phyloP scores from a whole-genome alignment of 306 rosid genomes.

The Dalbergia cochinchinensis region DNA sequence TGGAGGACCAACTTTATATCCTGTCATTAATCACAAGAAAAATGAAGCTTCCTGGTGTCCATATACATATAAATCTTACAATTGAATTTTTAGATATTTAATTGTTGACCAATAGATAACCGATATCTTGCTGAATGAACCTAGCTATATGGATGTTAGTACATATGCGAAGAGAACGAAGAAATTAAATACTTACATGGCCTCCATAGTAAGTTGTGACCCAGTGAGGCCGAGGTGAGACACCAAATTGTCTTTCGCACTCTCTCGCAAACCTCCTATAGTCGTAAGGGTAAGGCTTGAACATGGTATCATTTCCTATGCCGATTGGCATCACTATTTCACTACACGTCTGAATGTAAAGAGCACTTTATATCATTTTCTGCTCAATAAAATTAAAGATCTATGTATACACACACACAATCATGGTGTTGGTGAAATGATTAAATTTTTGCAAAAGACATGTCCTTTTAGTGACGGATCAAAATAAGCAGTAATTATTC shows the following conservation, averaged over 20 bases:
- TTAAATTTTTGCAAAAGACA: too few species aligned
- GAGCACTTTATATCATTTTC: not conserved
- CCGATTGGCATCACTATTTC: conserved; percentile 51
- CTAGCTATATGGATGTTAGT: not conserved
- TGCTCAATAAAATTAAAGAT: too few species aligned
- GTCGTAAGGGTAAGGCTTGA: conserved; percentile 46
- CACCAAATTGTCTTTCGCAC: conserved; percentile 56
- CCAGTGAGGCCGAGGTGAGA: conserved; percentile 73
- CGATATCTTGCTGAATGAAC: not conserved
- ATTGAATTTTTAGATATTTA: not conserved
- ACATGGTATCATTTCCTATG: conserved; percentile 59
- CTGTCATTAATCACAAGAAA: conserved; percentile 48
- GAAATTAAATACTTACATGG: conserved; percentile 51
- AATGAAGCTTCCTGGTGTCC: not conserved
- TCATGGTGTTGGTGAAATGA: too few species aligned
- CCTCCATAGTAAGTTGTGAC: conserved; percentile 72
- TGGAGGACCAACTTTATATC: conserved; percentile 59
- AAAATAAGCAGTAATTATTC: too few species aligned
- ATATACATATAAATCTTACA: not conserved
- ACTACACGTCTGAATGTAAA: conserved; percentile 56
- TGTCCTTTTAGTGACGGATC: too few species aligned
- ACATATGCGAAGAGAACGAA: not conserved
- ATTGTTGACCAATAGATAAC: not conserved
- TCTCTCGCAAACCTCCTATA: not conserved
- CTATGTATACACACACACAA: too few species aligned